Conservation (phyloP, 208 protist species). For the Leishmania aethiopica region DNA sequence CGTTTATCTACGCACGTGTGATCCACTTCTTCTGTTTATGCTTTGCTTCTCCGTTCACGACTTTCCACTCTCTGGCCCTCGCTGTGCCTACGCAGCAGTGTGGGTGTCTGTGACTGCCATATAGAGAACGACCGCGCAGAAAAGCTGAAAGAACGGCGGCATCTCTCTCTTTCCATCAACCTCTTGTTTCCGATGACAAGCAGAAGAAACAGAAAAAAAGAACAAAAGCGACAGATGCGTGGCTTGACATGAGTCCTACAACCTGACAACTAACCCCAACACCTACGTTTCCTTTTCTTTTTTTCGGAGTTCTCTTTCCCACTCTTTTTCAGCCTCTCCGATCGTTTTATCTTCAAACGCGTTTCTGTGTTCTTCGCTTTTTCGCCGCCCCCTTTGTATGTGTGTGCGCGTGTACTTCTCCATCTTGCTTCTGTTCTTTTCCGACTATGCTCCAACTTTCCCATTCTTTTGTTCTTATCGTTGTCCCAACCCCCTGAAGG, state of each 20-base stretch:
- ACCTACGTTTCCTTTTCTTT: conserved; percentile 2
- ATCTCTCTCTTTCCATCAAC: not conserved
- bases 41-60: not conserved
- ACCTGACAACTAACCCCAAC: conserved; percentile 14
- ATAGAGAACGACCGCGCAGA: not conserved
- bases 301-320: not conserved
- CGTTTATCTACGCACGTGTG: not conserved
- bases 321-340: not conserved
- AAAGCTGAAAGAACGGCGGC: not conserved
- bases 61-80: not conserved
- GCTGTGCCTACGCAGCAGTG: not conserved
- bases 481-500: not conserved
- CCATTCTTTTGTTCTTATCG: not conserved
- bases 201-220: not conserved
- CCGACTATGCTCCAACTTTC: conserved; percentile 17
- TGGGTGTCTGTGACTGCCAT: not conserved
- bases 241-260: conserved; percentile 1
- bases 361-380: not conserved
- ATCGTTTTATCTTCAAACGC: not conserved
- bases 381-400: not conserved
- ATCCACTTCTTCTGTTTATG: conserved; percentile 10
- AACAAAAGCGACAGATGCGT: not conserved
- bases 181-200: not conserved
- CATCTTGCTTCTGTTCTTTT: conserved; percentile 12
- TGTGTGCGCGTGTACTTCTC: conserved; percentile 15